Evolutionary conservation across 176 grass and related monocot species (phyloP).

Genomic region (Cocos nucifera): DNA sequence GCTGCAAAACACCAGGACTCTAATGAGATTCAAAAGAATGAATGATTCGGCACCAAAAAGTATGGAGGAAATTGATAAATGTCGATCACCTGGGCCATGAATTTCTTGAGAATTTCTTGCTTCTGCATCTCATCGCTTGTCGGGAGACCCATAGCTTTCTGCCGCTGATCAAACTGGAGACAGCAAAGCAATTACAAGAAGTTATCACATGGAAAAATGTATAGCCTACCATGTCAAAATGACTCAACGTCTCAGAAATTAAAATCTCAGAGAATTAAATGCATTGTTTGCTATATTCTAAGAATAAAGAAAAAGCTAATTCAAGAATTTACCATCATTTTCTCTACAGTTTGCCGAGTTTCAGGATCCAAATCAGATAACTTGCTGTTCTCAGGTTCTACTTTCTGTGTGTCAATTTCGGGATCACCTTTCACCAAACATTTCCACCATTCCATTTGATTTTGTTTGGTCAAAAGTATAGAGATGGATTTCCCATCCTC

Average conservation of each 20-base stretch:
- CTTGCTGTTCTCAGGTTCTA: slow-evolving; percentile 83
- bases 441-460: slow-evolving; percentile 99
- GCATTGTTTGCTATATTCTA: neutral
- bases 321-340: slow-evolving; percentile 81
- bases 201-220: neutral
- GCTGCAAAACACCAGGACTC: slow-evolving; percentile 17
- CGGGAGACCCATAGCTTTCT: slow-evolving; percentile 92
- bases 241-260: no score
- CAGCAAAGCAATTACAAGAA: neutral
- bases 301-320: neutral
- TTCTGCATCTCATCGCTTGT: slow-evolving; percentile 94
- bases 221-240: no score
- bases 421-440: slow-evolving; percentile 73
- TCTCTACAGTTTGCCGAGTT: slow-evolving; percentile 95
- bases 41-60: neutral
- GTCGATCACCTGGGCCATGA: slow-evolving; percentile 64
- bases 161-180: slow-evolving; percentile 82
- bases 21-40: neutral
- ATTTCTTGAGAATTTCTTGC: slow-evolving; percentile 94
- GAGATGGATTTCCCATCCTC: slow-evolving; percentile 79
- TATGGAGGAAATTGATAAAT: neutral
- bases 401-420: slow-evolving; percentile 80
- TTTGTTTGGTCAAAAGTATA: slow-evolving; percentile 82
- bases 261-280: neutral
- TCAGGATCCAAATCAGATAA: slow-evolving; percentile 87